These are phyloP conservation scores for Paxillus ammoniavirescens DNA, from an alignment of 768 basidiomycete species.

Conservation along the genomic window DNA sequence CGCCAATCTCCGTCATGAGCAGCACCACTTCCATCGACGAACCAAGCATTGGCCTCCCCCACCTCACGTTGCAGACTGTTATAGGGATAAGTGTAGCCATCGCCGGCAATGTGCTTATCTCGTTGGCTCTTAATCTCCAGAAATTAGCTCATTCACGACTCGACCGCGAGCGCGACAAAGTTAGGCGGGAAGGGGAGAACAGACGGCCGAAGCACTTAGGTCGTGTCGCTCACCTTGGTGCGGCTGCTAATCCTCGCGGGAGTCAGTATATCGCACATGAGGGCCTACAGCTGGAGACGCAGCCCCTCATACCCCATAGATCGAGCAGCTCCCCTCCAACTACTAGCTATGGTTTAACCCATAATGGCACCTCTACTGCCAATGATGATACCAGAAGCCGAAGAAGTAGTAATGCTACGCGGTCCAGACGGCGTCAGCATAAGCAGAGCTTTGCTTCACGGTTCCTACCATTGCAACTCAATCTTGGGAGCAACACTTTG, in stretches of 20 bases:
- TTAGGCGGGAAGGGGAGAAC: slow-evolving; percentile 12
- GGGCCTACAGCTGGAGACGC: slow-evolving; percentile 19
- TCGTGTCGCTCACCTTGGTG: background rate
- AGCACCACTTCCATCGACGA: slow-evolving; percentile 3
- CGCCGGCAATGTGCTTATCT: slow-evolving; percentile 84
- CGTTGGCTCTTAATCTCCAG: slow-evolving; percentile 88
- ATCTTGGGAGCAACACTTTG: slow-evolving; percentile 8
- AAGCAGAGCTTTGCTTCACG: slow-evolving; percentile 35
- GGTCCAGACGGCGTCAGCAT: slow-evolving; percentile 20
- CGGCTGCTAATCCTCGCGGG: slow-evolving; percentile 1
- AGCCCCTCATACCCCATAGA: slow-evolving; percentile 28
- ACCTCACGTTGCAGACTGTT: slow-evolving; percentile 51
- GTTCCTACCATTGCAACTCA: slow-evolving; percentile 31
- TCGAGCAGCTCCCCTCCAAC: slow-evolving; percentile 18
- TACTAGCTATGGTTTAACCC: slow-evolving; percentile 17
- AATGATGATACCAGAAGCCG: slow-evolving; percentile 28
- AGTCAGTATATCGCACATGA: slow-evolving; percentile 10
- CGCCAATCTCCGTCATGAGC: slow-evolving; percentile 7
- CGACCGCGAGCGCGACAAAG: slow-evolving; percentile 37
- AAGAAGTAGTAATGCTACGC: slow-evolving; percentile 21
- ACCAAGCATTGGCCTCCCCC: slow-evolving; percentile 46
- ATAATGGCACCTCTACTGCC: slow-evolving; percentile 2
- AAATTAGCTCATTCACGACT: slow-evolving; percentile 85
- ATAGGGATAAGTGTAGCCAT: slow-evolving; percentile 85
- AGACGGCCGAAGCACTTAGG: slow-evolving; percentile 3